Percentiles rank a stretch among this genome's conserved stretches.
Evolutionary conservation across 371 early-diverging fungal genomes (phyloP).

Genomic region (Basidiobolus meristosporus): DNA sequence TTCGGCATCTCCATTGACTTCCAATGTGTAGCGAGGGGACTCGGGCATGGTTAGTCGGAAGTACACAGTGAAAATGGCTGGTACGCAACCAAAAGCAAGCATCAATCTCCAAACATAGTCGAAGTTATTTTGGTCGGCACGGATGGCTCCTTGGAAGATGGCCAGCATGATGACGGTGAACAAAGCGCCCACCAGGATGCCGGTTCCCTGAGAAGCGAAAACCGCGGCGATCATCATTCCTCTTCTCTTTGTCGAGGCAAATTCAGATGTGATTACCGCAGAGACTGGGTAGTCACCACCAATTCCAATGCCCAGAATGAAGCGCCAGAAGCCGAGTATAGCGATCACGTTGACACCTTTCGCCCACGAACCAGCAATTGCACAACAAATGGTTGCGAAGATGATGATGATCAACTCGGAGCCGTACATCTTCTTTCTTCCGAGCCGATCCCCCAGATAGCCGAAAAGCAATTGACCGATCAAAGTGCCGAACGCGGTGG

Average conservation of each 20-base stretch:
- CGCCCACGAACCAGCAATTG: no score
- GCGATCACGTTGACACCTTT: constrained; percentile 46
- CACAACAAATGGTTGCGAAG: constrained; percentile 43
- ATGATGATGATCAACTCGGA: constrained; percentile 67
- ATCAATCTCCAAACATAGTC: no score
- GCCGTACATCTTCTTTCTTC: constrained; percentile 71
- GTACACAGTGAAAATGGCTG: constrained; percentile 63
- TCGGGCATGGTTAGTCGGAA: constrained; percentile 84
- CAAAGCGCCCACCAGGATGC: no score
- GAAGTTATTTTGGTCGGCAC: no score
- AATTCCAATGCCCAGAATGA: constrained; percentile 65
- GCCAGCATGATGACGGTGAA: no score
- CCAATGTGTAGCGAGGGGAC: constrained; percentile 70
- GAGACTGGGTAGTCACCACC: constrained; percentile 76
- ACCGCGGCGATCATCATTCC: constrained; percentile 59
- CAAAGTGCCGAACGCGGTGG: no score
- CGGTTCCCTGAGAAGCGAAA: constrained; percentile 67
- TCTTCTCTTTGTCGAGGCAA: constrained; percentile 43
- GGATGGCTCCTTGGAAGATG: no score
- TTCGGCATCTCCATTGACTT: constrained; percentile 45
- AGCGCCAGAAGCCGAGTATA: constrained; percentile 60
- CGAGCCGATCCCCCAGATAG: constrained; percentile 60
- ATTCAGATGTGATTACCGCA: constrained; percentile 78
- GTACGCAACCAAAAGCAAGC: no score
- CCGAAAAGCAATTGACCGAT: no score